phyloP scores from a whole-genome alignment of 306 rosid species.

The Prunus dulcis region DNA sequence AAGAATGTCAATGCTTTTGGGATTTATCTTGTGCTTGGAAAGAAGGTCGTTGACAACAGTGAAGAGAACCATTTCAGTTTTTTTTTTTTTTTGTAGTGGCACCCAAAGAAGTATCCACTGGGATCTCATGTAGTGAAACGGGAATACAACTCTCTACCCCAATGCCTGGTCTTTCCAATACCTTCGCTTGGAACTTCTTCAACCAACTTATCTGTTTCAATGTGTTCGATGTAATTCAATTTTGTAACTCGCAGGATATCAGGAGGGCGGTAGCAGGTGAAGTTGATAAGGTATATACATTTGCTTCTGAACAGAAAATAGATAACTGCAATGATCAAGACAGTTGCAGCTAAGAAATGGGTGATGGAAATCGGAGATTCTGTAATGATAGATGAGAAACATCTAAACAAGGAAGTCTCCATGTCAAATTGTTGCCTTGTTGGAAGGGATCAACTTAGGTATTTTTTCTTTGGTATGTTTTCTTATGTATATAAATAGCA shows the following conservation, averaged over 20 bases:
- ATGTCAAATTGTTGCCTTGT: too few relatives aligned
- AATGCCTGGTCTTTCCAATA: constrained; percentile 55
- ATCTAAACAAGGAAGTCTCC: too few relatives aligned
- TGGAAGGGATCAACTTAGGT: too few relatives aligned
- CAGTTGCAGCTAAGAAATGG: constrained; percentile 33
- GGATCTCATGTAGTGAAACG: constrained; percentile 43
- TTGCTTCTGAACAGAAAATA: constrained; percentile 26
- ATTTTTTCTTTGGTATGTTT: too few relatives aligned
- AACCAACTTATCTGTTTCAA: not conserved
- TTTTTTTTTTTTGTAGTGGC: constrained; percentile 33
- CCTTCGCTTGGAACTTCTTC: constrained; percentile 41
- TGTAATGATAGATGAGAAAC: too few relatives aligned
- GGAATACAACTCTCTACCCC: constrained; percentile 62
- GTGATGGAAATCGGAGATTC: too few relatives aligned
- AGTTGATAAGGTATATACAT: constrained; percentile 55
- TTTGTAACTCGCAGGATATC: constrained; percentile 32
- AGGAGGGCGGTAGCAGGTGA: constrained; percentile 54
- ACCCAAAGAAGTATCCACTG: constrained; percentile 24
- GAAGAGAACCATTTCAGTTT: constrained; percentile 56
- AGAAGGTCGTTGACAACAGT: constrained; percentile 44
- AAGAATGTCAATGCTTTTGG: constrained; percentile 61
- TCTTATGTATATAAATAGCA: too few relatives aligned
- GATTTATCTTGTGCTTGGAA: constrained; percentile 46
- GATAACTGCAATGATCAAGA: constrained; percentile 27
- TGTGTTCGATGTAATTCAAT: constrained; percentile 43